Evolutionary conservation across 345 rosid genomes (phyloP).

Genomic region (Gossypium ekmanianum): DNA sequence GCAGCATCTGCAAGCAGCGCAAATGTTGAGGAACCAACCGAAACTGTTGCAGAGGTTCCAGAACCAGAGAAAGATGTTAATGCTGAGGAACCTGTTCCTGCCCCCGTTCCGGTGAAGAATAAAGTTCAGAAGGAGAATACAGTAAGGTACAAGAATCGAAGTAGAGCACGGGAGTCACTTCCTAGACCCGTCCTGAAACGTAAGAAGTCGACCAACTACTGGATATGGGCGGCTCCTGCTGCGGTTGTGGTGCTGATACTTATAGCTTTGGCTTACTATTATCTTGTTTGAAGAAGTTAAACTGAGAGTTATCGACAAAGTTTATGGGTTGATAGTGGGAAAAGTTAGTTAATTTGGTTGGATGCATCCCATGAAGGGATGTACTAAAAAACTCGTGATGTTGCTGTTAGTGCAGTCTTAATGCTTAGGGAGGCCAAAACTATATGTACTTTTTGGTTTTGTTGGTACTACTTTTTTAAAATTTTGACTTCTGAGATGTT

Average conservation of each 20-base stretch:
- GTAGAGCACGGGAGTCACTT: conserved; percentile 50
- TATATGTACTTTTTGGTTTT: conserved; percentile 16
- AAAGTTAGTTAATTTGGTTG: conserved; percentile 28
- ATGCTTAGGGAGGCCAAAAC: conserved; percentile 11
- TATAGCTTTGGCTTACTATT: conserved; percentile 48
- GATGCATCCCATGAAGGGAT: conserved; percentile 31
- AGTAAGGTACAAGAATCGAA: conserved; percentile 46
- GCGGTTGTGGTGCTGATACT: conserved; percentile 47
- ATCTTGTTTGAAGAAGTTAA: conserved; percentile 32
- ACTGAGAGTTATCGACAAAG: conserved; percentile 13
- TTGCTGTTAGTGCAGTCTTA: conserved; percentile 24
- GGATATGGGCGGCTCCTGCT: conserved; percentile 66
- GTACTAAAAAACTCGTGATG: conserved; percentile 36
- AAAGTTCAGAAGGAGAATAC: conserved; percentile 45
- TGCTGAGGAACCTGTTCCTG: conserved; percentile 29
- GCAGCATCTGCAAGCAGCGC: conserved; percentile 27
- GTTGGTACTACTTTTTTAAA: conserved; percentile 5
- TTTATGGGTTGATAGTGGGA: conserved; percentile 25
- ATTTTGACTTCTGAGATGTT: conserved; percentile 27
- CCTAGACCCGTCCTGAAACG: conserved; percentile 72
- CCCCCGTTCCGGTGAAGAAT: conserved; percentile 34
- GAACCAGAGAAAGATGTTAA: conserved; percentile 47
- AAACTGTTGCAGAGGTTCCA: conserved; percentile 42
- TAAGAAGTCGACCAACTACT: conserved; percentile 69
- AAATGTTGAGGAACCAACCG: conserved; percentile 44